Conservation (phyloP, 1,284 basidiomycete species). For the Pterulicium gracile region DNA sequence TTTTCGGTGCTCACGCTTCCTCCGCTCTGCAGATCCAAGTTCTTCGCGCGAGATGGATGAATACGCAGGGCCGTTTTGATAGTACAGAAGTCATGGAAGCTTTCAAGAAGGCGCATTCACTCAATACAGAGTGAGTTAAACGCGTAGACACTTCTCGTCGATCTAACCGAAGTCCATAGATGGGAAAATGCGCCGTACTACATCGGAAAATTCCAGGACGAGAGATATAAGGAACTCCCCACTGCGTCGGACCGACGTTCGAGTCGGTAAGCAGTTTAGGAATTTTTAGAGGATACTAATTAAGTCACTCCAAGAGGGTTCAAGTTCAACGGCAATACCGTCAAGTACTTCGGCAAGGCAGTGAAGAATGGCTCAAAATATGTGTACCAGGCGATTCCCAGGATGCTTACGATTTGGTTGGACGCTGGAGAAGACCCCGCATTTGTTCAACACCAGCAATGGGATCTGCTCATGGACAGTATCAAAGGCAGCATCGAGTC, state of each 20-base stretch:
- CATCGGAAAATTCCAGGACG: constrained; percentile 82
- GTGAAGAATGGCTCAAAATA: constrained; percentile 87
- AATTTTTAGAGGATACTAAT: constrained; percentile 4
- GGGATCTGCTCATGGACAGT: constrained; percentile 43
- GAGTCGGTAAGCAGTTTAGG: constrained; percentile 38
- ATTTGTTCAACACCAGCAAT: constrained; percentile 27
- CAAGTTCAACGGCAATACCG: constrained; percentile 51
- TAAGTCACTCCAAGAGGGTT: constrained; percentile 31
- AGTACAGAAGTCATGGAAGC: constrained; percentile 49
- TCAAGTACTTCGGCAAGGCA: constrained; percentile 66
- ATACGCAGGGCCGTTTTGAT: constrained; percentile 83
- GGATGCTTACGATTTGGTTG: constrained; percentile 92
- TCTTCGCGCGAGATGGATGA: constrained; percentile 89
- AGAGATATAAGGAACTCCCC: constrained; percentile 36
- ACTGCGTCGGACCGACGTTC: constrained; percentile 30
- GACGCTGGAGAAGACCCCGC: constrained; percentile 70
- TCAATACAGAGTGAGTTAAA: constrained; percentile 48
- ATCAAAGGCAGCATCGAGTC: constrained; percentile 46
- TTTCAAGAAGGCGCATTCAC: constrained; percentile 45
- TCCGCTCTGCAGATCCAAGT: constrained; percentile 32
- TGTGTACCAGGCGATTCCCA: constrained; percentile 92
- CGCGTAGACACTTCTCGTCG: too few relatives aligned
- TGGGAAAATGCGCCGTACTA: constrained; percentile 85
- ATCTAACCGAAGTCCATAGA: constrained; percentile 31
- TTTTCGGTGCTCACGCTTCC: neutral